Conservation (phyloP, 495 filamentous ascomycete genomes). For the Aspergillus campestris region DNA sequence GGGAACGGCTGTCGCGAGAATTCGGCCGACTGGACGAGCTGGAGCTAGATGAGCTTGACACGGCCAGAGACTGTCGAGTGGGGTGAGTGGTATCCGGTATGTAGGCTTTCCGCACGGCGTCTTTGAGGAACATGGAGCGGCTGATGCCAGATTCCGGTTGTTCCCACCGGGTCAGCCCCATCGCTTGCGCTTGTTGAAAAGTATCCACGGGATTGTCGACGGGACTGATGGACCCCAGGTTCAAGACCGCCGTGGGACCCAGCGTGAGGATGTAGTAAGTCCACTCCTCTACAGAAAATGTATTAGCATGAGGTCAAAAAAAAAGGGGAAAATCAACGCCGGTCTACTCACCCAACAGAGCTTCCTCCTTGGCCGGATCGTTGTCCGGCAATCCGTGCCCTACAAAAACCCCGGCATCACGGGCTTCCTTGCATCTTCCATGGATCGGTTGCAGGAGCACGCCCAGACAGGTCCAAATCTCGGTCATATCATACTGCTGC, state of each 20-base stretch:
- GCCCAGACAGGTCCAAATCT: conserved; percentile 57
- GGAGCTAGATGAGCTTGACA: conserved; percentile 6
- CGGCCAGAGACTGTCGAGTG: conserved; percentile 1
- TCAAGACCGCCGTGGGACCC: conserved; percentile 48
- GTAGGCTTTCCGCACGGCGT: conserved; percentile 53
- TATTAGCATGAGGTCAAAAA: conserved; percentile 18
- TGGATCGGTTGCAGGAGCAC: conserved; percentile 51
- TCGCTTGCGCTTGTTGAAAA: conserved; percentile 44
- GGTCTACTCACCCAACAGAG: conserved; percentile 40
- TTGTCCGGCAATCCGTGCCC: conserved; percentile 34
- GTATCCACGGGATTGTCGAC: conserved; percentile 35
- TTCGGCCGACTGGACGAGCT: not conserved
- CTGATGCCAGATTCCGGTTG: conserved; percentile 33
- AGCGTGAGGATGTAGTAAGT: conserved; percentile 51
- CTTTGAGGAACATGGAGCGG: conserved; percentile 55
- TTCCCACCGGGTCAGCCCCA: conserved; percentile 52
- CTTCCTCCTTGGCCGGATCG: conserved; percentile 46
- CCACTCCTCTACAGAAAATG: conserved; percentile 51
- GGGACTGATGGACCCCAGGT: conserved; percentile 40
- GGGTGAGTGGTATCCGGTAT: conserved; percentile 35
- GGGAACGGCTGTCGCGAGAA: conserved; percentile 1
- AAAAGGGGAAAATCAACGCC: not conserved
- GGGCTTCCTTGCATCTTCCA: conserved; percentile 46
- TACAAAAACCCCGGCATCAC: conserved; percentile 49
- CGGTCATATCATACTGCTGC: conserved; percentile 57